These are phyloP conservation scores for Cephalotrichum gorgonifer DNA, from an alignment of 2,329 filamentous ascomycete species.

Conservation along the genomic window DNA sequence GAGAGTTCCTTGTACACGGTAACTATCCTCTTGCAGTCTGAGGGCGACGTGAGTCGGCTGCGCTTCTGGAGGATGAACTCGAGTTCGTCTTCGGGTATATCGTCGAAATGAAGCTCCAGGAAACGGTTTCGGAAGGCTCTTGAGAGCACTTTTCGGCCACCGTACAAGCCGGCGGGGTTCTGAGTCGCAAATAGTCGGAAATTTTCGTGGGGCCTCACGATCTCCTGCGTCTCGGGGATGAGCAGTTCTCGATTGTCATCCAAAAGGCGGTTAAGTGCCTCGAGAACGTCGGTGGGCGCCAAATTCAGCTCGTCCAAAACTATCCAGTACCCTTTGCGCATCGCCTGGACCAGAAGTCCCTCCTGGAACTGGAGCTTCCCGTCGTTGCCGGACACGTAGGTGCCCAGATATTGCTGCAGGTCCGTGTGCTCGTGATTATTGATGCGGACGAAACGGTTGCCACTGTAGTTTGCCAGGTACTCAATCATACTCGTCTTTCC, in stretches of 20 bases:
- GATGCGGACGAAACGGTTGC: slow-evolving; percentile 95
- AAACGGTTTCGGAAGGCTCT: slow-evolving; percentile 95
- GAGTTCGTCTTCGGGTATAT: slow-evolving; percentile 91
- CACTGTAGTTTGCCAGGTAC: slow-evolving; percentile 90
- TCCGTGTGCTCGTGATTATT: slow-evolving; percentile 99
- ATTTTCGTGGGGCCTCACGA: slow-evolving; percentile 82
- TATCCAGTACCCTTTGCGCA: slow-evolving; percentile 93
- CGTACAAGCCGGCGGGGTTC: slow-evolving; percentile 91
- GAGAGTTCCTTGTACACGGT: slow-evolving; percentile 90
- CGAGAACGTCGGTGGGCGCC: slow-evolving; percentile 91
- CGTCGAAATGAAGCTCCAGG: slow-evolving; percentile 92
- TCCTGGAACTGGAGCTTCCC: slow-evolving; percentile 88
- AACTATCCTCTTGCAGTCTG: slow-evolving; percentile 85
- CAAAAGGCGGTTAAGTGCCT: slow-evolving; percentile 87
- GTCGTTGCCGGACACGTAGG: slow-evolving; percentile 77
- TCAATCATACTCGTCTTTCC: slow-evolving; percentile 99
- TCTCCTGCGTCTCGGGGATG: slow-evolving; percentile 91
- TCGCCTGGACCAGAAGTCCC: slow-evolving; percentile 82
- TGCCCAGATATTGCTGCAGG: slow-evolving; percentile 92
- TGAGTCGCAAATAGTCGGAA: slow-evolving; percentile 99
- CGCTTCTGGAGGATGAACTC: slow-evolving; percentile 84
- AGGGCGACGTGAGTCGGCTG: slow-evolving; percentile 76
- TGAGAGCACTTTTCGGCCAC: slow-evolving; percentile 85
- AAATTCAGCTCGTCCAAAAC: slow-evolving; percentile 96
- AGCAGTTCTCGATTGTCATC: slow-evolving; percentile 95